Evolutionary conservation across 306 rosid genomes (phyloP), one percentile per base, ranked within the genome.

Genomic region (Malus asiatica): DNA sequence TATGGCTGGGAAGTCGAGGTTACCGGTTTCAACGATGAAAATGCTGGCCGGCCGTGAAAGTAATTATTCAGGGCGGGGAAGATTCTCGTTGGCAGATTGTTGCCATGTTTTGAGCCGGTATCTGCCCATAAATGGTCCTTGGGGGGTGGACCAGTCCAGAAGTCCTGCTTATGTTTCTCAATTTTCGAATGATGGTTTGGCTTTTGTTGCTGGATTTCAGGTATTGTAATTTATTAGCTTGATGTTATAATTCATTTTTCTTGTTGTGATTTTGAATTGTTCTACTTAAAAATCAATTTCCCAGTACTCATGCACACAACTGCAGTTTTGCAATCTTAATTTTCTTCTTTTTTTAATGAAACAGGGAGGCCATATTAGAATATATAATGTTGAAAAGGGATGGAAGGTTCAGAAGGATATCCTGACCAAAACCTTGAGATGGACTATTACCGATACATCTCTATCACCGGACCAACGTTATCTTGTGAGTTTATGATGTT

Each of bases 381-480:
- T 94, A 76, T 94, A 94, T 78, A 88, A 94, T 81, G 96, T 91
- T 76, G 91, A 91, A 5, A 80, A 71, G 74, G 93, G 85, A 68
- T 94, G 98, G 97, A 89, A 86, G 84, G 84, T 91, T 79, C 87
- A 67, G 84, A 94, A 94, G 86, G 85, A 91, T 83, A 87, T 94
- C 80, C 86, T 83, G 74, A 91, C 97, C 55, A 87, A 83, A 89
- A 85, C 85, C 82, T 80, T 91, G 87, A 81, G 93, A 52, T 94
- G 98, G 98, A 94, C 97, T 38, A 85, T 94, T 75, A 94, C 97
- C 11, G 98, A 94, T 83, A 86, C 97, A 25, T 91, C 97, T 81
- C 89, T 94, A 62, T 91, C 96, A 58, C 92, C 94, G 3, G 94
- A 94, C 83, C 89, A 78, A 79, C 74, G 73, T 66, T 74, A 81